phyloP scores from a whole-genome alignment of 176 grass and related monocot genomes.

The Neostapfia colusana region DNA sequence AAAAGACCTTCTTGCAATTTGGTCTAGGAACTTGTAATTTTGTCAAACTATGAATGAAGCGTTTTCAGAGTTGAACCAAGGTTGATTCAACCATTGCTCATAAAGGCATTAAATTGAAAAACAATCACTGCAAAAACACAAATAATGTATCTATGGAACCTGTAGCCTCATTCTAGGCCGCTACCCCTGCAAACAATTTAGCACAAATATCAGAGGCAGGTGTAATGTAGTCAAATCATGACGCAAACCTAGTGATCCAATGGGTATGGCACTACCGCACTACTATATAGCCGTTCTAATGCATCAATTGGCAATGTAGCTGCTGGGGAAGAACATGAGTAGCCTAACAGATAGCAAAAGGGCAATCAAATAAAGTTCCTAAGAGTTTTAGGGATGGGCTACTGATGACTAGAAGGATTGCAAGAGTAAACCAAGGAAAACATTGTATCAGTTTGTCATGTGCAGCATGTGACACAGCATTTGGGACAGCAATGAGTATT shows the following conservation, averaged over 20 bases:
- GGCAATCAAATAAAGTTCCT: neutral
- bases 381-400: neutral
- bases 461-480: neutral
- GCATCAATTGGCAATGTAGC: neutral
- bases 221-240: neutral
- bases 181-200: neutral
- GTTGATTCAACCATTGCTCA: conserved; percentile 8
- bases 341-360: neutral
- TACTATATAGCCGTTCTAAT: neutral
- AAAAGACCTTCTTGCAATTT: conserved; percentile 4
- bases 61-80: neutral
- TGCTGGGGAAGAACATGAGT: neutral
- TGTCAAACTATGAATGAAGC: neutral
- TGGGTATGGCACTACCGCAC: conserved; percentile 1
- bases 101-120: neutral
- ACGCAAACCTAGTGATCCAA: neutral
- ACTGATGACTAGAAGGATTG: no score
- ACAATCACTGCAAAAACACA: neutral
- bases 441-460: neutral
- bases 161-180: neutral
- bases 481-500: neutral
- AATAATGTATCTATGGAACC: neutral
- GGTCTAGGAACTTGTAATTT: neutral
- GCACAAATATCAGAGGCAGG: neutral
- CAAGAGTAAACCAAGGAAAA: neutral